These are phyloP conservation scores for Termitomyces sp. DNA, from an alignment of 768 basidiomycete genomes.

Conservation along the genomic window DNA sequence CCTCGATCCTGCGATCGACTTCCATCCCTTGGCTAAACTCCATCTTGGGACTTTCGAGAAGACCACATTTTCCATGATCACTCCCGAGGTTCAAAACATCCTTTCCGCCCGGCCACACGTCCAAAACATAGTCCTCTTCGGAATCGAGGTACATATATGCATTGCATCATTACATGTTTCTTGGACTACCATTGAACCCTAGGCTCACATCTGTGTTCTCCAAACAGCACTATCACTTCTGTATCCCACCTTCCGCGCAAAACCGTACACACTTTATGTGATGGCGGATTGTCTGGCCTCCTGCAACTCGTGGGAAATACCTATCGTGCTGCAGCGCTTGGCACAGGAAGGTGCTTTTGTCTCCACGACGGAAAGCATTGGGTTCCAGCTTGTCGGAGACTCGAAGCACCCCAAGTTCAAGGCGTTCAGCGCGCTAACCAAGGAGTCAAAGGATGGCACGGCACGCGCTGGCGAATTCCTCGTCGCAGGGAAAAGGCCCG, in stretches of 20 bases:
- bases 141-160: constrained; percentile 64
- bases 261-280: constrained; percentile 16
- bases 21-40: constrained; percentile 46
- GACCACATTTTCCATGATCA: constrained; percentile 82
- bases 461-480: constrained; percentile 15
- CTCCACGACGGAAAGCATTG: constrained; percentile 17
- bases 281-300: constrained; percentile 17
- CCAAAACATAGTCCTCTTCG: constrained; percentile 68
- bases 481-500: not conserved
- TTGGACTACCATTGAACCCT: not conserved
- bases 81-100: constrained; percentile 52
- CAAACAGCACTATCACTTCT: constrained; percentile 39
- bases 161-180: not conserved
- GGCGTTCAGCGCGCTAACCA: constrained; percentile 15
- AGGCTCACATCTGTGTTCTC: constrained; percentile 65
- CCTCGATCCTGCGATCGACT: constrained; percentile 58
- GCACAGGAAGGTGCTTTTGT: constrained; percentile 14
- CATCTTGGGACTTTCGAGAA: constrained; percentile 66
- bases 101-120: constrained; percentile 43
- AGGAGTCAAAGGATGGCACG: constrained; percentile 16
- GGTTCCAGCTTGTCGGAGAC: constrained; percentile 15
- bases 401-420: constrained; percentile 16
- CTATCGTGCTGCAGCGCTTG: constrained; percentile 14
- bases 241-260: constrained; percentile 19
- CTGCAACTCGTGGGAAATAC: constrained; percentile 17